Conservation (phyloP, 2,329 filamentous ascomycete species). For the Thelonectria blattea region DNA sequence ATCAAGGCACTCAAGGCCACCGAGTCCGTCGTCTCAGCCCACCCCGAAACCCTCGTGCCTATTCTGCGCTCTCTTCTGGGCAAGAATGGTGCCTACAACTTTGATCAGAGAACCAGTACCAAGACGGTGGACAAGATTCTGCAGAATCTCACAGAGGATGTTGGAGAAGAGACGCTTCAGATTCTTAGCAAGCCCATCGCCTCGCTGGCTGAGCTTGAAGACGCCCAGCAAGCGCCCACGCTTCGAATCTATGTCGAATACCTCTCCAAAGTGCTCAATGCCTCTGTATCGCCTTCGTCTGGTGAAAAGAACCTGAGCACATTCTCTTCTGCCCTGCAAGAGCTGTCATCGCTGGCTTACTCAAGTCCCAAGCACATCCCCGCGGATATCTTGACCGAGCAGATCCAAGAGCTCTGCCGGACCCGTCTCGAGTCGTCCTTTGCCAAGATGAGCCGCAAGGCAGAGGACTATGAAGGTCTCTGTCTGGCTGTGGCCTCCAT, state of each 20-base stretch:
- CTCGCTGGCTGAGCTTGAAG: conserved; percentile 37
- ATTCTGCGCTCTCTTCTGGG: conserved; percentile 73
- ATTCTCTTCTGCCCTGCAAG: conserved; percentile 53
- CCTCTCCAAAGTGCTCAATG: conserved; percentile 57
- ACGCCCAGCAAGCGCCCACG: conserved; percentile 38
- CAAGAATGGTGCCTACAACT: conserved; percentile 74
- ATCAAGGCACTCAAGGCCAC: conserved; percentile 76
- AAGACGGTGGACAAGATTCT: conserved; percentile 83
- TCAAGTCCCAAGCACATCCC: conserved; percentile 51
- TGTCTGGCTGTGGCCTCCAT: conserved; percentile 62
- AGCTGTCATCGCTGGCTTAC: conserved; percentile 63
- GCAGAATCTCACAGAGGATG: conserved; percentile 61
- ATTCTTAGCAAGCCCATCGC: conserved; percentile 54
- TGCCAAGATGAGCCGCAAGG: conserved; percentile 60
- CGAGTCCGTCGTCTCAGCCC: conserved; percentile 66
- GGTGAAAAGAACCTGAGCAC: conserved; percentile 40
- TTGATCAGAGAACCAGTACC: conserved; percentile 84
- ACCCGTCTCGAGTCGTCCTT: conserved; percentile 64
- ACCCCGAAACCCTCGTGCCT: conserved; percentile 63
- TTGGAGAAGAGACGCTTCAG: conserved; percentile 59
- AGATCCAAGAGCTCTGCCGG: conserved; percentile 60
- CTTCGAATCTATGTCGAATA: conserved; percentile 61
- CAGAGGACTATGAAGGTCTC: conserved; percentile 59
- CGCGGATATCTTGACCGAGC: conserved; percentile 55
- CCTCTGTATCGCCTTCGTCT: conserved; percentile 38